Percentiles rank a stretch among this genome's conserved stretches.
phyloP scores from a whole-genome alignment of 2,329 filamentous ascomycete genomes.

The Colletotrichum chlorophyti region DNA sequence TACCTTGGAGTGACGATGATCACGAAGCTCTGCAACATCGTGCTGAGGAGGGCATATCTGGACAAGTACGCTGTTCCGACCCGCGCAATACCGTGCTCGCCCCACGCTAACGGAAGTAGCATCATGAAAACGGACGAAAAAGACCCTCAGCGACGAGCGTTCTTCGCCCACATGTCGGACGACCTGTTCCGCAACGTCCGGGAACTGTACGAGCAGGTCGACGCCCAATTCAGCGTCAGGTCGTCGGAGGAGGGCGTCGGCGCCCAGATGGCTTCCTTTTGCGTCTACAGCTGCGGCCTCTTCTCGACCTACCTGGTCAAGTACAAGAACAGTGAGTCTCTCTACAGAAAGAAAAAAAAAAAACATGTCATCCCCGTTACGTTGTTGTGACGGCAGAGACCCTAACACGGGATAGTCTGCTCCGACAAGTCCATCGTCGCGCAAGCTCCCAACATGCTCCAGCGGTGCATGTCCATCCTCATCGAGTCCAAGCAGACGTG shows the following conservation, averaged over 20 bases:
- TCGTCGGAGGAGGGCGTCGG: conserved; percentile 56
- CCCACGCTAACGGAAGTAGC: conserved; percentile 35
- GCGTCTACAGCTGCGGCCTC: conserved; percentile 61
- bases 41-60: conserved; percentile 61
- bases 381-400: background rate
- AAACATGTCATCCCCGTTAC: too few species aligned
- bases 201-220: conserved; percentile 55
- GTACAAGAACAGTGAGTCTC: conserved; percentile 57
- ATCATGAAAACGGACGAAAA: conserved; percentile 50
- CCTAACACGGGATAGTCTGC: conserved; percentile 44
- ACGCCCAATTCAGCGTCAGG: conserved; percentile 55
- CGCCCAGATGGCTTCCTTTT: conserved; percentile 61
- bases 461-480: conserved; percentile 52
- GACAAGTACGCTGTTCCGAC: conserved; percentile 50
- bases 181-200: conserved; percentile 58
- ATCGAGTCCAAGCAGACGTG: conserved; percentile 57
- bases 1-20: conserved; percentile 64
- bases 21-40: conserved; percentile 62
- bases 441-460: conserved; percentile 53
- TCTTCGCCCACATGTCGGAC: conserved; percentile 51
- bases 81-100: too few species aligned
- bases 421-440: conserved; percentile 46
- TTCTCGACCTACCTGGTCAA: conserved; percentile 59
- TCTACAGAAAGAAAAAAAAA: too few species aligned
- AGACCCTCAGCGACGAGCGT: conserved; percentile 43